Evolutionary conservation across 805 yeast genomes (phyloP), one percentile per base, ranked within the genome.

Genomic region (Wickerhamiella vanderwaltii): DNA sequence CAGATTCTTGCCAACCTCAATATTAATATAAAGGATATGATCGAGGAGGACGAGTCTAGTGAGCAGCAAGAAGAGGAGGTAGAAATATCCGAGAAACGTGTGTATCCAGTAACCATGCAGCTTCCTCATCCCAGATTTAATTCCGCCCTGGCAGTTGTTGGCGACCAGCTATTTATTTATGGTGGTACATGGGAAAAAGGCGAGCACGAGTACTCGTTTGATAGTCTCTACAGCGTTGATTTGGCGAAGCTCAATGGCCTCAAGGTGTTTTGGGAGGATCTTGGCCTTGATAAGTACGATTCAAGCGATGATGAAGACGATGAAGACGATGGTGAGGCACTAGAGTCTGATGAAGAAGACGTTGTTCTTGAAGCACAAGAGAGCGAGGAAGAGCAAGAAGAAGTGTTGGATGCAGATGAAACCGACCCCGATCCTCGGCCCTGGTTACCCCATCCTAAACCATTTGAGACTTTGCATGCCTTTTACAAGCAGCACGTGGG

Each of bases 381-480:
- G 7, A 80, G 71, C 16, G 83, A 72, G 19, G 83, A 75, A 32
- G 86, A 75, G 31, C 79, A 71, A 32, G 80, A 70, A 31, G 83
- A 68, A 11, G 72, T 58, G 1, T 78, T 67, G 35, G 79, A 67
- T 23, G 75, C 68, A 3, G 79, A 72, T 46, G 77, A 75, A 35
- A 83, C 75, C 48, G 72, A 79, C 51, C 94, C 94, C 13, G 98
- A 88, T 60, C 81, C 79, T 34, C 74, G 94, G 58, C 95, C 98
- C 13, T 88, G 95, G 94, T 69, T 88, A 43, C 96, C 97, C 36
- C 96, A 87, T 58, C 98, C 98, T 26, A 86, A 87, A 55, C 79
- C 95, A 5, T 91, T 88, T 54, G 97, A 88, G 63, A 64, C 74
- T 2, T 66, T 88, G 46, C 75, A 95, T 51, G 77, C 74, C 2